Conservation (phyloP, 2,329 filamentous ascomycete genomes). For the Cercospora brassicicola region DNA sequence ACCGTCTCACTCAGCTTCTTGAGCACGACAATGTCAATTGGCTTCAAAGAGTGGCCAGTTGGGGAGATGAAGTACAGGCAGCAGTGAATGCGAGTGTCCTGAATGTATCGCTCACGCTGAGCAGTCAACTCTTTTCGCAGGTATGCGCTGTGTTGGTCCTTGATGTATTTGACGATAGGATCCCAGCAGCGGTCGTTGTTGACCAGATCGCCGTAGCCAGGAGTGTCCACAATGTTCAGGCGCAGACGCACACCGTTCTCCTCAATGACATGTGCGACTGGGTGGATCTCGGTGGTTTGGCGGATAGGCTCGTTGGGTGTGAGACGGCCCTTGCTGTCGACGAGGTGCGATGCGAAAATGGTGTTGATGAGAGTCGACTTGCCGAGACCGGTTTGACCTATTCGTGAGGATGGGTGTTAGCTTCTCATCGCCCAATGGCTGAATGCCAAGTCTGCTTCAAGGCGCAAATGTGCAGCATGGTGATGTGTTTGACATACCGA, state of each 20-base stretch:
- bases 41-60: slow-evolving; percentile 96
- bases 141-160: slow-evolving; percentile 99
- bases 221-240: slow-evolving; percentile 98
- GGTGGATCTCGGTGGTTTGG: slow-evolving; percentile 96
- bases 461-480: neutral
- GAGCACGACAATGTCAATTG: slow-evolving; percentile 97
- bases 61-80: slow-evolving; percentile 99
- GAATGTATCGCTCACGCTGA: slow-evolving; percentile 97
- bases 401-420: slow-evolving; percentile 11
- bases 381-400: slow-evolving; percentile 96
- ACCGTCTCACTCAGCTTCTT: slow-evolving; percentile 99
- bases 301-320: slow-evolving; percentile 89
- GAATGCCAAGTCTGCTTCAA: neutral
- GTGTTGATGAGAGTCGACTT: slow-evolving; percentile 99
- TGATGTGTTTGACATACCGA: slow-evolving; percentile 67
- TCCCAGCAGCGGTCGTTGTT: slow-evolving; percentile 99
- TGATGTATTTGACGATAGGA: slow-evolving; percentile 99
- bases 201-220: slow-evolving; percentile 95
- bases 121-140: slow-evolving; percentile 98
- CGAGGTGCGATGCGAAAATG: slow-evolving; percentile 98
- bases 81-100: slow-evolving; percentile 98
- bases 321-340: slow-evolving; percentile 96
- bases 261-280: slow-evolving; percentile 97
- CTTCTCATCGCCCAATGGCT: slow-evolving; percentile 9
- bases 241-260: slow-evolving; percentile 97